Conservation (phyloP, 257 asterid genomes). For the Gentiana macrophylla region DNA sequence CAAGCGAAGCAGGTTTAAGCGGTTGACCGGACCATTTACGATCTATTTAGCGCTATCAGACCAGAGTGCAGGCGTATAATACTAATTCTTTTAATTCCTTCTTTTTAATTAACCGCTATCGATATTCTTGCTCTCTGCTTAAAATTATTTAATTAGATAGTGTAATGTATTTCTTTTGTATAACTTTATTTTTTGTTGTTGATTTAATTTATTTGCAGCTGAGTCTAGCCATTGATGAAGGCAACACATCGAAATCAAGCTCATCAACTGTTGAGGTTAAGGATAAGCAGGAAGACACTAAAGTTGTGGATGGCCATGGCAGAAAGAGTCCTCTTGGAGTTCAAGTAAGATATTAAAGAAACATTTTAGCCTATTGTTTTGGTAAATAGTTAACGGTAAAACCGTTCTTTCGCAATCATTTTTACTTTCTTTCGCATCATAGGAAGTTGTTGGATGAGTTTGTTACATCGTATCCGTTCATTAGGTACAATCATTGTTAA, state of each 20-base stretch:
- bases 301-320: conserved; percentile 4
- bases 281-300: conserved; percentile 10
- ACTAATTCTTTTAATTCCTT: too few relatives aligned
- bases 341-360: conserved; percentile 5
- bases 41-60: too few relatives aligned
- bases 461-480: too few relatives aligned
- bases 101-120: too few relatives aligned
- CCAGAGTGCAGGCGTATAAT: too few relatives aligned
- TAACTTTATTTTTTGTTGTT: background rate
- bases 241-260: conserved; percentile 52
- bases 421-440: too few relatives aligned
- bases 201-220: conserved; percentile 21
- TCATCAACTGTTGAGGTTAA: conserved; percentile 18
- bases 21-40: too few relatives aligned
- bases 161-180: background rate
- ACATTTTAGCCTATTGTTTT: background rate
- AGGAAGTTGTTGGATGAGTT: too few relatives aligned
- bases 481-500: too few relatives aligned
- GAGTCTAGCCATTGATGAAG: conserved; percentile 46
- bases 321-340: conserved; percentile 10
- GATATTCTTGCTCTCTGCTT: background rate
- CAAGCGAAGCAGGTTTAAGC: too few relatives aligned
- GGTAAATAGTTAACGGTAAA: background rate
- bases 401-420: background rate
- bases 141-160: background rate